Evolutionary conservation across 2,329 filamentous ascomycete species (phyloP), one percentile per base, ranked within the genome.

Genomic region (Cordyceps farinosa): DNA sequence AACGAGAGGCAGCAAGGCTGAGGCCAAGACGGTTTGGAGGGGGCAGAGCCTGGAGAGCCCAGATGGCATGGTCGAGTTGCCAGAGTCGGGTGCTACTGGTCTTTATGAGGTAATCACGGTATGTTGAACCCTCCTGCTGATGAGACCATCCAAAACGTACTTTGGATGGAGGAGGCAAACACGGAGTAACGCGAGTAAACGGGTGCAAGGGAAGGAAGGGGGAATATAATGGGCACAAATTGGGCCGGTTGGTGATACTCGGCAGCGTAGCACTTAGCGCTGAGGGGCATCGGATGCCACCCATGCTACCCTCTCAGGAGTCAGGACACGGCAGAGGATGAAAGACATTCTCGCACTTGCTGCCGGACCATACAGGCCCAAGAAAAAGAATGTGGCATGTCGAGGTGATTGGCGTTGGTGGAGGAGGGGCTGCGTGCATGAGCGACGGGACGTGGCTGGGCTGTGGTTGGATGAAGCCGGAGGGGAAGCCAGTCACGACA

Each of bases 51-150:
- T 71, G 63, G 64, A 65, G 68, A 66, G 68, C 63, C 69, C 68
- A 64, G 69, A 65, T 70, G 69, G 75, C 80, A 82, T 82, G 74
- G 69, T 80, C 77, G 68, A 72, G 68, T 69, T 66, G 71, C 66
- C 55, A 66, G 67, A 47, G 47, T 42, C 8, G 34, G 69, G 64
- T 50, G 47, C 59, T 64, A 63, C 66, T 70, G 69, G 68, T 67
- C 66, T 70, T 75, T 68, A 70, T 69, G 70, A 70, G 66, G 66
- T 68, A 71, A 71, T 68, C 68, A 68, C 70, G 72, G 66, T 66
- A 68, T 73, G 71, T 72, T 74, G 73, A 66, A 70, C 77, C 76
- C 78, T 80, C 77, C 78, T 72, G 75, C 78, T 72, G 75, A 73
- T 75, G 73, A 70, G 8, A 66, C 69, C 69, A 75, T 56, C 54